Base-by-base conservation (phyloP, 345 rosid genomes). In the Acer saccharum region DNA sequence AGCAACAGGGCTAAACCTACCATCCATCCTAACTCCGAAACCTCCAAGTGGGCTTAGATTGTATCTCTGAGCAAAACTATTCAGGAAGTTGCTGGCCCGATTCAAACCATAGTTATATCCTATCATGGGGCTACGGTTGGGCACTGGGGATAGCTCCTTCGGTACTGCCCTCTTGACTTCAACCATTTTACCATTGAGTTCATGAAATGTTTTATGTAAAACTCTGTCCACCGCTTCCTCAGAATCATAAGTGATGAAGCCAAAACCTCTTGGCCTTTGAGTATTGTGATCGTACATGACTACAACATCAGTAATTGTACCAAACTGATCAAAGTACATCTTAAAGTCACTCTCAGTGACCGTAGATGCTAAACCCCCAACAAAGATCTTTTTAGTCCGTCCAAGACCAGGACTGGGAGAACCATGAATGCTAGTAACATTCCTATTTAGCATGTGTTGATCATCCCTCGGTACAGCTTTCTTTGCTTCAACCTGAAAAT, bases 221-320 rank as follows among this genome's bases (percentile, higher is more conserved):
- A 92, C 99, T 82, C 88, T 82, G 57, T 96, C 98, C 64, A 96
- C 97, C 32, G 99, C 90, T 71, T 96, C 99, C 78, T 96, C 98
- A 0, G 92, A 83, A 84, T 94, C 98, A 79, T 83, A 96, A 55
- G 99, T 94, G 77, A 96, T 96, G 93, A 96, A 96, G 79, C 99
- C 98, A 75, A 94, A 96, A 66, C 99, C 99, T 88, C 99, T 90
- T 75, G 98, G 99, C 83, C 99, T 88, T 77, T 91, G 98, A 27
- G 98, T 96, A 73, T 92, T 96, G 86, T 96, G 99, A 84, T 96
- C 99, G 79, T 96, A 94, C 99, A 96, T 96, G 62, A 96, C 98
- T 66, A 94, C 98, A 77, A 94, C 98, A 76, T 96, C 99, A 25
- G 91, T 88, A 68, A 92, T 89, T 43, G 75, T 87, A 78, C 99